Percentiles rank a stretch among this genome's conserved stretches.
phyloP scores from a whole-genome alignment of 306 rosid species.

The Oemleria cerasiformis region DNA sequence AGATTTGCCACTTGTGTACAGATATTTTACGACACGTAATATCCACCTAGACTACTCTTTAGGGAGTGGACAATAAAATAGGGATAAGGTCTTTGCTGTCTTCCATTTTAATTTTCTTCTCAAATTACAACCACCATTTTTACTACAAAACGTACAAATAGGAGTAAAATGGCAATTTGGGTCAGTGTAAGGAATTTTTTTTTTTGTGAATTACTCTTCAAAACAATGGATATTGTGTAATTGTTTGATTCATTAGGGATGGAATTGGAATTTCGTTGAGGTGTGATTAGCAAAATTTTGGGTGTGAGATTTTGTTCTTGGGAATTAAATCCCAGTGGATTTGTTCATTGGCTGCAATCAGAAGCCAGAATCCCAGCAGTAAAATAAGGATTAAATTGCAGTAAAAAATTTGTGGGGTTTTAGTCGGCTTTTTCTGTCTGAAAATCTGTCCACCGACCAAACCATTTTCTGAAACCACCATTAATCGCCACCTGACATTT shows the following conservation, averaged over 20 bases:
- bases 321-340: neutral
- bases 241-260: too few species aligned
- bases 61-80: neutral
- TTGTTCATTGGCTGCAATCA: slow-evolving; percentile 1
- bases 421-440: neutral
- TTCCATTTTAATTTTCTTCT: neutral
- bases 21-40: neutral
- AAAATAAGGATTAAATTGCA: neutral
- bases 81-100: neutral
- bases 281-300: neutral
- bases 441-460: neutral
- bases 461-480: neutral
- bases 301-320: neutral
- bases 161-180: too few species aligned
- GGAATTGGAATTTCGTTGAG: neutral
- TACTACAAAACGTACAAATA: too few species aligned
- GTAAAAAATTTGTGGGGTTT: neutral
- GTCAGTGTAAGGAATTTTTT: too few species aligned
- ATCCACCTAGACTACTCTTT: neutral
- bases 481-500: neutral
- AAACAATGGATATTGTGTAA: too few species aligned
- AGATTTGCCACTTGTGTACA: neutral
- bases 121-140: neutral
- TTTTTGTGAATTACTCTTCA: too few species aligned
- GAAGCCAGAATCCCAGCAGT: neutral